Evolutionary conservation across 2,329 filamentous ascomycete species (phyloP).

Genomic region (Blastomyces parvus): DNA sequence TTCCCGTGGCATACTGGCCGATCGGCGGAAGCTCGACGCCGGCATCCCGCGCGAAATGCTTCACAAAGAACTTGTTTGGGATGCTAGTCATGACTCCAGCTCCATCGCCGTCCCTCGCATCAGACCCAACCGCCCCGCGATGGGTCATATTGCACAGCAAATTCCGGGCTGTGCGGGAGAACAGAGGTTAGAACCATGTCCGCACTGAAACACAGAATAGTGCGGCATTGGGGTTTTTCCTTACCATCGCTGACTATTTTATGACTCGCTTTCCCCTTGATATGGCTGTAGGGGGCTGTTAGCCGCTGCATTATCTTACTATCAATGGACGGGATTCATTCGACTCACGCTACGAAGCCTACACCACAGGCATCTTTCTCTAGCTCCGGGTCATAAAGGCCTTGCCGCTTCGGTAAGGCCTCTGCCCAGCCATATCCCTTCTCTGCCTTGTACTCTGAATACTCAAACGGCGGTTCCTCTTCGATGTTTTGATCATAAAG

Average conservation of each 20-base stretch:
- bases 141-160: slow-evolving; percentile 99
- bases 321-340: not conserved
- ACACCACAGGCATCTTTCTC: slow-evolving; percentile 99
- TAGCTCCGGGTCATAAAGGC: slow-evolving; percentile 88
- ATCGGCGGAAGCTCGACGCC: slow-evolving; percentile 75
- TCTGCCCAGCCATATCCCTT: slow-evolving; percentile 85
- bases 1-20: slow-evolving; percentile 93
- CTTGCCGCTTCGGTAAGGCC: slow-evolving; percentile 93
- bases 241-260: slow-evolving; percentile 98
- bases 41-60: slow-evolving; percentile 91
- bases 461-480: slow-evolving; percentile 38
- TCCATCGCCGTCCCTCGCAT: slow-evolving; percentile 94
- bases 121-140: slow-evolving; percentile 92
- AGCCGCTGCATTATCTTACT: slow-evolving; percentile 3
- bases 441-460: slow-evolving; percentile 46
- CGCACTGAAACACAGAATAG: not conserved
- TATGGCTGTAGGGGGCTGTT: slow-evolving; percentile 54
- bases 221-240: slow-evolving; percentile 21
- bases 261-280: slow-evolving; percentile 94
- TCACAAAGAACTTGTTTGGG: slow-evolving; percentile 95
- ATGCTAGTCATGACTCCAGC: slow-evolving; percentile 99
- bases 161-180: slow-evolving; percentile 57
- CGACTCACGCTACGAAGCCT: slow-evolving; percentile 84
- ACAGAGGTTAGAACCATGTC: slow-evolving; percentile 25
- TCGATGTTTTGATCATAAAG: slow-evolving; percentile 40